Base-by-base conservation (phyloP, 2,329 filamentous ascomycete genomes). In the Tympanopsis confertula region DNA sequence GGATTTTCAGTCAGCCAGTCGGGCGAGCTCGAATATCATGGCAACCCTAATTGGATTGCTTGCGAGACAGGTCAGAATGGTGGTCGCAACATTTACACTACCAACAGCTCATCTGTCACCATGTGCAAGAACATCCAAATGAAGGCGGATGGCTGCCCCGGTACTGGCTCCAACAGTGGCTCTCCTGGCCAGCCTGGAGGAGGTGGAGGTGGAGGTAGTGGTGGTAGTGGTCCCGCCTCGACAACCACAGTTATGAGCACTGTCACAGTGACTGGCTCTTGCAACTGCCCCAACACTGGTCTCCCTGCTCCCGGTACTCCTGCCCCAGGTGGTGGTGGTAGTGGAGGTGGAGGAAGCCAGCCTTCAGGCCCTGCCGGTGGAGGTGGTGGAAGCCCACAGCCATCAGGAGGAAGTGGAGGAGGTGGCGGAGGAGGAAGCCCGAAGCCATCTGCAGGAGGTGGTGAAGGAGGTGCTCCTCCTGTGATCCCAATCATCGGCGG, bases 1-100 rank as follows among this genome's bases (percentile, higher is more conserved):
- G 76, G 75, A 20, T 82, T 81, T 55, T 58, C 61, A 5, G 62
- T 81, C 41, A 61, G 55, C 35, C 67, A 66, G 19, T 56, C 69
- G 41, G 75, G 76, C 22, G 48, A 53, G 5, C 49, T 83, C 15
- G 59, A 60, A 2, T 71, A 68, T 54, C 57, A 71, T 20, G 68
- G 66, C 35, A 65, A 59, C 46, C 53, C 60, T 3, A 56, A 57
- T 19, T 82, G 82, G 53, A 74, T 69, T 48, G 68, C 74, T 32
- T 83, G 79, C 50, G 65, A 69, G 19, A 77, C 74, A 15, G 68
- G 66, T 3, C 64, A 70, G 39, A 50, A 63, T 19, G 63, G 63
- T 30, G 66, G 71, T 40, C 73, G 63, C 56, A 75, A 78, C 46
- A 52, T 78, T 43, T 78, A 78, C 53, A 56, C 54, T 7, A 42